Percentiles rank a stretch among this genome's conserved stretches.
phyloP scores from a whole-genome alignment of 352 stramenopile genomes.

The Phytophthora cryptogea region DNA sequence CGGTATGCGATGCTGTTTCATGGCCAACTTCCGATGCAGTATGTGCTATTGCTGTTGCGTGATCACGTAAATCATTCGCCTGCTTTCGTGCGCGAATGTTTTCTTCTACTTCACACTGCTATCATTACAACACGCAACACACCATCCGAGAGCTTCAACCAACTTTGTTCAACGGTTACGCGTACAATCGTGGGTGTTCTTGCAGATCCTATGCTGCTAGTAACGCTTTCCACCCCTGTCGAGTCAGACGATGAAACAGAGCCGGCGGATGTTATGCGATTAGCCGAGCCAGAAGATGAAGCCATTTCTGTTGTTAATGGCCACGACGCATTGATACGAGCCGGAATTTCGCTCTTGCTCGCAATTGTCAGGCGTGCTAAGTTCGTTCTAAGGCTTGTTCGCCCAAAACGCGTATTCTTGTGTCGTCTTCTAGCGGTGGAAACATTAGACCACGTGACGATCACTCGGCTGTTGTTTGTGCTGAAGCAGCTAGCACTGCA shows the following conservation, averaged over 20 bases:
- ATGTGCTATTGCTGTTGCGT: conserved; percentile 46
- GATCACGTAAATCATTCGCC: conserved; percentile 66
- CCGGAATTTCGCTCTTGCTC: conserved; percentile 72
- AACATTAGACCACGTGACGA: conserved; percentile 76
- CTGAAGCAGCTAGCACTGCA: conserved; percentile 68
- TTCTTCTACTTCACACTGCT: conserved; percentile 73
- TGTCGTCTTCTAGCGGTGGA: conserved; percentile 73
- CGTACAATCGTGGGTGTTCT: conserved; percentile 63
- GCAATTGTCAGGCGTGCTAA: conserved; percentile 72
- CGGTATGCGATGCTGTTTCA: conserved; percentile 85
- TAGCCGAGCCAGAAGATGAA: conserved; percentile 60
- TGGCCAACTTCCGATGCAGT: conserved; percentile 65
- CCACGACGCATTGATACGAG: conserved; percentile 68
- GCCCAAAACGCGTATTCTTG: conserved; percentile 74
- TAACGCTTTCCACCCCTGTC: conserved; percentile 42
- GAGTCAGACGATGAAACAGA: conserved; percentile 39
- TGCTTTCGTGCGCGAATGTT: conserved; percentile 73
- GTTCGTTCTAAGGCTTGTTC: conserved; percentile 64
- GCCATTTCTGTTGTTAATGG: conserved; percentile 62
- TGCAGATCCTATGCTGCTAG: conserved; percentile 57
- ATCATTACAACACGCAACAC: conserved; percentile 71
- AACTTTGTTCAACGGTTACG: conserved; percentile 51
- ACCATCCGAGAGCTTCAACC: conserved; percentile 67
- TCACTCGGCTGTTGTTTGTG: conserved; percentile 62
- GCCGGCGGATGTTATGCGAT: conserved; percentile 14